phyloP scores from a whole-genome alignment of 164 flowering plant species.

The Dillenia suffruticosa region DNA sequence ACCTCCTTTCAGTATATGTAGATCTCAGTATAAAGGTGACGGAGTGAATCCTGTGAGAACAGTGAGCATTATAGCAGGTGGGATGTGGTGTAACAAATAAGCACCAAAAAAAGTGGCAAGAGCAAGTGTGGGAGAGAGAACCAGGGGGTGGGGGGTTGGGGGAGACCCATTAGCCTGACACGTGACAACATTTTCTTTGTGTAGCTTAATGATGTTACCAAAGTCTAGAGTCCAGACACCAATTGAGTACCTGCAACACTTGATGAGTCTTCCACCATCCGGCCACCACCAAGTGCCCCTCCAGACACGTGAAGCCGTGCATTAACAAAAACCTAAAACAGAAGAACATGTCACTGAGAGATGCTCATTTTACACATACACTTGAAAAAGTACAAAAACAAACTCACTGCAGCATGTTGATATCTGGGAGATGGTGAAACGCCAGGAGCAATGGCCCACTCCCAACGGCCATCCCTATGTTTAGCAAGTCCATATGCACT shows the following conservation, averaged over 20 bases:
- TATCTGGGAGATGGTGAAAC: conserved; percentile 84
- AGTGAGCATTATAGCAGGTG: no score
- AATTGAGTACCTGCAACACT: conserved; percentile 64
- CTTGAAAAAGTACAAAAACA: background rate
- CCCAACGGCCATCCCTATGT: conserved; percentile 90
- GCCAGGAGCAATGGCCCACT: conserved; percentile 93
- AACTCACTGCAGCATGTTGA: conserved; percentile 82
- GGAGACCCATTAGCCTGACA: no score
- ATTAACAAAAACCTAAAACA: conserved; percentile 68
- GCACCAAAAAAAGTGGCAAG: no score
- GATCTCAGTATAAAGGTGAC: no score
- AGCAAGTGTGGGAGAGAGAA: no score
- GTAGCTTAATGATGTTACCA: no score
- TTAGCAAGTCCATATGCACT: conserved; percentile 89
- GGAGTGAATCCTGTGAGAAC: no score
- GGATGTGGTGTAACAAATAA: no score
- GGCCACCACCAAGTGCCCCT: conserved; percentile 88
- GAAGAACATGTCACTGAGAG: background rate
- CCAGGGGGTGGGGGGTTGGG: no score
- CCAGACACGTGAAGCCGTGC: conserved; percentile 88
- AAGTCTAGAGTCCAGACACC: background rate
- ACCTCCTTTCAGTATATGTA: no score
- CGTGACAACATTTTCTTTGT: no score
- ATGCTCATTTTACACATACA: background rate
- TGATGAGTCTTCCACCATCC: conserved; percentile 88